Evolutionary conservation across 805 yeast species (phyloP).

Genomic region (Saitoella complicata): DNA sequence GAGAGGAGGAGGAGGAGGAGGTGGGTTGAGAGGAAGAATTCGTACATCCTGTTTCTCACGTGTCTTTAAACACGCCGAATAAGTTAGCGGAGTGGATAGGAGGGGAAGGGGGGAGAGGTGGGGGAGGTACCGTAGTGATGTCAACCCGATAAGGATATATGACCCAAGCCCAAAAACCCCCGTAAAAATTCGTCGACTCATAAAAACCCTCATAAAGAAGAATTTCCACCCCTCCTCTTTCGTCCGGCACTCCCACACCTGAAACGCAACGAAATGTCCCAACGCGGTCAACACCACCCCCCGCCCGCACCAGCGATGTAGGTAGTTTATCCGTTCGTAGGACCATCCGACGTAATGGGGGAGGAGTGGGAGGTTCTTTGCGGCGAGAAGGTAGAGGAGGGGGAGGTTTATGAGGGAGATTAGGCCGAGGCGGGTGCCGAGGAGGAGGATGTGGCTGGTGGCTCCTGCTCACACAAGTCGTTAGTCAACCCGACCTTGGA

Average conservation of each 20-base stretch:
- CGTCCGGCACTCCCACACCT: constrained; percentile 10
- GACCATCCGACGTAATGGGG: constrained; percentile 15
- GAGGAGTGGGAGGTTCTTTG: constrained; percentile 11
- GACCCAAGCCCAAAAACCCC: constrained; percentile 11
- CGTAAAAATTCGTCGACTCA: constrained; percentile 11
- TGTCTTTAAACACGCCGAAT: too few relatives aligned
- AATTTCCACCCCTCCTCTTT: background rate
- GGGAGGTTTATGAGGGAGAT: constrained; percentile 13
- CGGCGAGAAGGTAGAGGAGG: constrained; percentile 13
- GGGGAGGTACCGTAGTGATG: constrained; percentile 12
- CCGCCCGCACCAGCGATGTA: constrained; percentile 13
- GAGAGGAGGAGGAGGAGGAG: constrained; percentile 13
- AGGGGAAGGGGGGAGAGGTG: too few relatives aligned
- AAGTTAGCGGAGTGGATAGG: too few relatives aligned
- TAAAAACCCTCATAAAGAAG: constrained; percentile 12
- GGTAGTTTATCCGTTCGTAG: constrained; percentile 13
- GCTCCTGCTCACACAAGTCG: too few relatives aligned
- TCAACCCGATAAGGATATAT: constrained; percentile 10
- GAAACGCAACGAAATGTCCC: constrained; percentile 11
- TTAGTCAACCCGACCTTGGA: too few relatives aligned
- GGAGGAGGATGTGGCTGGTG: constrained; percentile 11
- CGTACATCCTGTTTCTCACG: too few relatives aligned
- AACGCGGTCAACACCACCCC: constrained; percentile 12
- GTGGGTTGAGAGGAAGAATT: constrained; percentile 12
- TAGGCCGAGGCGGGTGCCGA: constrained; percentile 13